A percentile compares a stretch with the other conserved stretches of the same genome.
Conservation (phyloP, 768 basidiomycete species). For the Trichaptum fuscoviolaceum region DNA sequence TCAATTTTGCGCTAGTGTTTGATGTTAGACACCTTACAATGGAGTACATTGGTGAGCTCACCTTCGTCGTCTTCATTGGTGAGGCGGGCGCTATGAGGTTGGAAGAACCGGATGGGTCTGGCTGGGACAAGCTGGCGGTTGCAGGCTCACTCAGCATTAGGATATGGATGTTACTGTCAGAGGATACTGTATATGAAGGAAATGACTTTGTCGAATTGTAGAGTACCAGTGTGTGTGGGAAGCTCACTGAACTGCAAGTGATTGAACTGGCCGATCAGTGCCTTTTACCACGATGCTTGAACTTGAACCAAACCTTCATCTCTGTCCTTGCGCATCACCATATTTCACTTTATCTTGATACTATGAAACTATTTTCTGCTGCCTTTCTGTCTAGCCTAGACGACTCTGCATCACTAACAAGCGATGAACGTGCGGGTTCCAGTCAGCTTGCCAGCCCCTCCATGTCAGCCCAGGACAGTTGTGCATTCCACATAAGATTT, state of each 20-base stretch:
- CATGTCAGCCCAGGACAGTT: background rate
- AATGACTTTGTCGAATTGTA: too few species aligned
- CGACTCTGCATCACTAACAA: background rate
- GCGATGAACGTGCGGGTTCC: background rate
- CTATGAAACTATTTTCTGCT: too few species aligned
- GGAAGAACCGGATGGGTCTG: background rate
- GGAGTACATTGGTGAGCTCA: constrained; percentile 14
- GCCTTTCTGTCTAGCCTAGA: too few species aligned
- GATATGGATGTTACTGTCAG: background rate
- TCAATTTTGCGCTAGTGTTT: constrained; percentile 68
- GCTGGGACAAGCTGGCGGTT: background rate
- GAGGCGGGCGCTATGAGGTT: background rate
- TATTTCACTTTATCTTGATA: too few species aligned
- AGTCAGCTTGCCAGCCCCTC: background rate
- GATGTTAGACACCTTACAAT: background rate
- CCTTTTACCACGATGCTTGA: too few species aligned
- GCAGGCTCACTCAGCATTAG: background rate
- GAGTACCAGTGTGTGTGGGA: too few species aligned
- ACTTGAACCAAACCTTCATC: too few species aligned
- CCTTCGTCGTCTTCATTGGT: constrained; percentile 36
- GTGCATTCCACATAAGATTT: background rate
- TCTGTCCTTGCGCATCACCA: too few species aligned
- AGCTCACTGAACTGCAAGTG: too few species aligned
- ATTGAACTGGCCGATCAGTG: too few species aligned
- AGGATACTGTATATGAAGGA: background rate